Evolutionary conservation across 352 stramenopile species (phyloP).

Genomic region (Globisporangium iwayamae): DNA sequence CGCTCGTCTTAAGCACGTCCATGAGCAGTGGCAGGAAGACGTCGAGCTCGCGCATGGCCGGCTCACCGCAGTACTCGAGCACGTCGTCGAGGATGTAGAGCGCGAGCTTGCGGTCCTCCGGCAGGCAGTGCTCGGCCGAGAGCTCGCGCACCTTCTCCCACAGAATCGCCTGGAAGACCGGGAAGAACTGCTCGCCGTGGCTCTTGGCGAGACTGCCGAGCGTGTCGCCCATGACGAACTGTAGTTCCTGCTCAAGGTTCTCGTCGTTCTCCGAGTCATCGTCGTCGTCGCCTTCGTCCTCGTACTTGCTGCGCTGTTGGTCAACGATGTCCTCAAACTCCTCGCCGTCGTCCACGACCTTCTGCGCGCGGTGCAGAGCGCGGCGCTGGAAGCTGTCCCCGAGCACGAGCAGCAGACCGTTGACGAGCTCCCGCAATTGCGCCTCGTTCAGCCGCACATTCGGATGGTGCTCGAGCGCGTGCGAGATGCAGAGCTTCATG

Average conservation of each 20-base stretch:
- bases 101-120: slow-evolving; percentile 78
- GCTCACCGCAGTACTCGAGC: slow-evolving; percentile 63
- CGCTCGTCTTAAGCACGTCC: slow-evolving; percentile 57
- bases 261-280: slow-evolving; percentile 51
- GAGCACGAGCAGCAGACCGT: slow-evolving; percentile 69
- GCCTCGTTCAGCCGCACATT: slow-evolving; percentile 63
- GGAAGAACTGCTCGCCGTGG: slow-evolving; percentile 64
- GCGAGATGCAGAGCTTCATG: slow-evolving; percentile 66
- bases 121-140: slow-evolving; percentile 54
- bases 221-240: slow-evolving; percentile 78
- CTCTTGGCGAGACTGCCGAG: slow-evolving; percentile 72
- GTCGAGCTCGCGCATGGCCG: slow-evolving; percentile 48
- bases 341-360: slow-evolving; percentile 16
- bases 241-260: slow-evolving; percentile 63
- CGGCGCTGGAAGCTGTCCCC: slow-evolving; percentile 81
- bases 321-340: slow-evolving; percentile 13
- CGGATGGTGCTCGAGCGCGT: slow-evolving; percentile 40
- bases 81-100: slow-evolving; percentile 87
- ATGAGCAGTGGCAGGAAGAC: slow-evolving; percentile 66
- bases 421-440: slow-evolving; percentile 67
- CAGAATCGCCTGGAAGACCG: slow-evolving; percentile 66
- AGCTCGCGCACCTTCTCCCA: slow-evolving; percentile 80
- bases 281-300: slow-evolving; percentile 27
- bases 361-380: slow-evolving; percentile 42
- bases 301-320: slow-evolving; percentile 4